Base-by-base conservation (phyloP, 148 eudicot species). In the Nyssa sinensis region DNA sequence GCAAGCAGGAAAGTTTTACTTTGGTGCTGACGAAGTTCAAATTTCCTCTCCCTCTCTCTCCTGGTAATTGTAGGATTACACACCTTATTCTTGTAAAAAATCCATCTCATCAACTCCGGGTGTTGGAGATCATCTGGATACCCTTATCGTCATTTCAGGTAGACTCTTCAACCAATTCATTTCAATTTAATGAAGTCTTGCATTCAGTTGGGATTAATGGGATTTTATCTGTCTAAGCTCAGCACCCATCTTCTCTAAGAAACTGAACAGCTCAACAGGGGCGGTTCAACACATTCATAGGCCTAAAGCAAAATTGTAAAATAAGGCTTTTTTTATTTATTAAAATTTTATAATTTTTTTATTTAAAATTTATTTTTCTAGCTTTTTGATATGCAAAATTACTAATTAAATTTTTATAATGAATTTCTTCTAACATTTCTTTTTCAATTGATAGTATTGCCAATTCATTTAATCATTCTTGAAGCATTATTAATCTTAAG, bases 141-240 rank as follows among this genome's bases (percentile, higher is more conserved):
- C 67, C 99, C 99, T 17, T 96, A 87, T 83, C 97, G 98, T n/a
- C 98, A 96, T 83, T 96, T 96, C 90, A 96, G 97, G 99, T 96
- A 70, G 73, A 57, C 64, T 23, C 39, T 53, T 37, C n/a, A 66
- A 31, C 31, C 24, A 29, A 66, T 62, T 5, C 49, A 62, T 62
- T 73, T 41, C n/a, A 10, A 25, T 62, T 35, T 37, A 62, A n/a
- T 33, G 17, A 33, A 57, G n/a, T 14, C 64, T 39, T 13, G 51
- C 44, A 24, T 57, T 59, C 23, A 25, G 35, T 27, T 27, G 13
- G 49, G 25, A 23, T 2, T n/a, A 55, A 55, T 55, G 59, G 25
- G 25, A 17, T 55, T 17, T 24, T 55, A 17, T 55, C 7, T 19
- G 0, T 55, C 25, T n/a, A 55, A 55, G 17, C 7, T 55, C 57